Evolutionary conservation across 768 basidiomycete species (phyloP).

Genomic region (Mycena belliarum): DNA sequence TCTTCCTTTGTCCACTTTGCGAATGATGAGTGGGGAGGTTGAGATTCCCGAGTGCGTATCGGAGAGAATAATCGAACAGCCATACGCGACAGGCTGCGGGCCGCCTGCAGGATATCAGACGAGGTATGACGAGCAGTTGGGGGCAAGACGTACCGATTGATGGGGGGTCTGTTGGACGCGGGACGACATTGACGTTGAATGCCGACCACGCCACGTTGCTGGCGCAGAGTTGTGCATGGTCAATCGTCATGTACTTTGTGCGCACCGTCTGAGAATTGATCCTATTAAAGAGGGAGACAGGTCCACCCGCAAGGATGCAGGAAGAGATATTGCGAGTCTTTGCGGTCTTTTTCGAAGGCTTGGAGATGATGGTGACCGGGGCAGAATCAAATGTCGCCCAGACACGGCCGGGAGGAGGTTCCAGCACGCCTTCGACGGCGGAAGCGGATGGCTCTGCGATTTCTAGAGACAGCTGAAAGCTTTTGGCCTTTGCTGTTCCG

Average conservation of each 20-base stretch:
- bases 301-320: slow-evolving; percentile 86
- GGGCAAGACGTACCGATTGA: slow-evolving; percentile 69
- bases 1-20: slow-evolving; percentile 89
- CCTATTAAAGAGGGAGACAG: slow-evolving; percentile 92
- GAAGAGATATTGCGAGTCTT: slow-evolving; percentile 91
- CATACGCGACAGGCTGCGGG: slow-evolving; percentile 88
- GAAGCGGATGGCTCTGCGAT: slow-evolving; percentile 74
- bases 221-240: slow-evolving; percentile 80
- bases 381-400: slow-evolving; percentile 94
- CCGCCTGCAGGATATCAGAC: slow-evolving; percentile 53
- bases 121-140: slow-evolving; percentile 38
- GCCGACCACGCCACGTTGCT: slow-evolving; percentile 92
- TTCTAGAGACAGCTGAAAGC: slow-evolving; percentile 83
- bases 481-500: slow-evolving; percentile 86
- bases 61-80: slow-evolving; percentile 82
- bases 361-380: slow-evolving; percentile 93
- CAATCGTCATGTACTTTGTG: slow-evolving; percentile 96
- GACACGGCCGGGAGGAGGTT: slow-evolving; percentile 59
- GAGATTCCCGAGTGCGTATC: slow-evolving; percentile 85
- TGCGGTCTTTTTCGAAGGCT: slow-evolving; percentile 95
- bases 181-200: slow-evolving; percentile 89
- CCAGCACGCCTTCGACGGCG: slow-evolving; percentile 43
- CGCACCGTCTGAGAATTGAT: slow-evolving; percentile 97
- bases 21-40: slow-evolving; percentile 83
- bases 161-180: slow-evolving; percentile 64